Base-by-base conservation (phyloP, 2,329 filamentous ascomycete species). In the Talaromyces sp. region DNA sequence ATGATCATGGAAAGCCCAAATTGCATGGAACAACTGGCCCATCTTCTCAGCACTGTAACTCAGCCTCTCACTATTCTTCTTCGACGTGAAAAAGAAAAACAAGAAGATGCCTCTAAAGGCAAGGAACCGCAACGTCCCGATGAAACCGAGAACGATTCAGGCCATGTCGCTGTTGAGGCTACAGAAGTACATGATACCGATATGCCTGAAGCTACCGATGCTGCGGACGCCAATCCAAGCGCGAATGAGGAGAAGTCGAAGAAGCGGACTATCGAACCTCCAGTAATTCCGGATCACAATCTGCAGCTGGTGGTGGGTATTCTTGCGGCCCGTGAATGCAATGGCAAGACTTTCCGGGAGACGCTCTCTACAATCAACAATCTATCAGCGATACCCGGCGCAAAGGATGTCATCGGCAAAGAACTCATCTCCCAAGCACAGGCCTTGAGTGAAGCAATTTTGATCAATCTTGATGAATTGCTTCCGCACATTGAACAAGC, bases 351-450 rank as follows among this genome's bases (percentile, higher is more conserved):
- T 0, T 99, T 99, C 84, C 91, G 95, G 75, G 96, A 98, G 77
- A 98, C 95, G 0, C 86, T 99, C 62, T 95, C 94, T 16, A 96
- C 96, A n/a, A 97, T 99, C 82, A 98, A 97, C 81, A 97, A 98
- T 73, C 85, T 99, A 50, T 98, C 93, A 5, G 89, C 91, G 45
- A 95, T 99, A 67, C 93, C 94, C 16, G 92, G 90, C 13, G 93
- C 94, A 19, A 95, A 96, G 78, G 87, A 90, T 62, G 85, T 92
- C 11, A 98, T 99, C 75, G 95, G 95, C n/a, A 89, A 91, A 70
- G 94, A 99, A 78, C 85, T 99, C 60, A 91, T 97, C 65, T 85
- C 87, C 58, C 94, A 97, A 77, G 93, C 95, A 58, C 91, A 94
- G 72, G 82, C 87, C 59, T 82, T 99, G 33, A 96, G 92, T 70